These are phyloP conservation scores for Emmonsia crescens DNA, from an alignment of 2,329 filamentous ascomycete species.

Conservation along the genomic window DNA sequence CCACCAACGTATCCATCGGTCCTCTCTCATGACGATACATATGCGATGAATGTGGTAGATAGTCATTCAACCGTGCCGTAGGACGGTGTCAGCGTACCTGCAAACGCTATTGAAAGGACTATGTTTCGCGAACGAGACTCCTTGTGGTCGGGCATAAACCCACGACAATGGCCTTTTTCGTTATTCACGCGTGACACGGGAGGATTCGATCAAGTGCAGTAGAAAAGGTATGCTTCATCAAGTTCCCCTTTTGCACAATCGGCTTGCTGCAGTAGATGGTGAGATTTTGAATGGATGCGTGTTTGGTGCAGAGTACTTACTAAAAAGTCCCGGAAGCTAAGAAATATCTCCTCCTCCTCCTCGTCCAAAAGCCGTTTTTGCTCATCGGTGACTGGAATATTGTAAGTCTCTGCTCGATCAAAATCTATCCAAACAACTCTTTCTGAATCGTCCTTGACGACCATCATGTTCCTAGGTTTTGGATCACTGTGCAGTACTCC, in stretches of 20 bases:
- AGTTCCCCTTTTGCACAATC: constrained; percentile 1
- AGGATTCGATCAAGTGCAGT: not conserved
- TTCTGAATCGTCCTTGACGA: constrained; percentile 9
- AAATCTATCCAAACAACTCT: constrained; percentile 13
- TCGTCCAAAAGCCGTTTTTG: constrained; percentile 5
- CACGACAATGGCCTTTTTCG: constrained; percentile 1
- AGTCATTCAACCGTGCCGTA: too few relatives aligned
- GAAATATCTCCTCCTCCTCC: constrained; percentile 1
- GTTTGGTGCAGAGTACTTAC: constrained; percentile 3
- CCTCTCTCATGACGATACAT: too few relatives aligned
- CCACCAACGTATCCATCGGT: too few relatives aligned
- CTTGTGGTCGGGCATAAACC: not conserved
- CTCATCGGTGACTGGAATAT: not conserved
- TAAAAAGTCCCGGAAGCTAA: not conserved
- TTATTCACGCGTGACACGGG: not conserved
- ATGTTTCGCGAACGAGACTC: too few relatives aligned
- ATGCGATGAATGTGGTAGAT: too few relatives aligned
- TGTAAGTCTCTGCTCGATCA: constrained; percentile 5
- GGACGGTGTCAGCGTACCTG: too few relatives aligned
- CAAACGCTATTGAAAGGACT: too few relatives aligned
- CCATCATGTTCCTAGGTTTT: constrained; percentile 19
- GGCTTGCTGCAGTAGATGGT: constrained; percentile 6
- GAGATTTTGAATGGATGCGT: constrained; percentile 4
- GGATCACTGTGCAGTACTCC: constrained; percentile 17
- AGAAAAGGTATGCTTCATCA: not conserved